Evolutionary conservation across 1,284 basidiomycete genomes (phyloP), one percentile per base, ranked within the genome.

Genomic region (Austroboletus novae-zelandiae): DNA sequence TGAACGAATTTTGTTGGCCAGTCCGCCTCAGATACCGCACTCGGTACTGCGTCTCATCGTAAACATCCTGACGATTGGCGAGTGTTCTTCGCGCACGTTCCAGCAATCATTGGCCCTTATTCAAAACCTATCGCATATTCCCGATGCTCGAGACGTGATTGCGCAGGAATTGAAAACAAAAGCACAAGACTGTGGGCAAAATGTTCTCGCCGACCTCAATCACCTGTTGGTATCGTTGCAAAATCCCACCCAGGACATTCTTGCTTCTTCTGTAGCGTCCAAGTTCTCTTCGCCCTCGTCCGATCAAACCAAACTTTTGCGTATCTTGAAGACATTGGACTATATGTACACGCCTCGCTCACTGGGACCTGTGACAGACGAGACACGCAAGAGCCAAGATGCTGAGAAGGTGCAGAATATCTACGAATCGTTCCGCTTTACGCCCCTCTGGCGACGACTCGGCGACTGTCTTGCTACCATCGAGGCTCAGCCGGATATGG

Each of bases 61-160:
- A 64, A 97, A 98, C 66, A 91, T 97, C 58, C 75, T 98, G 50
- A 96, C 94, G 18, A 79, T 89, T 20, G 94, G 95, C 42, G 94
- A 98, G 74, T 97, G 94, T 66, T 93, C 93, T n/a, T 91, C 89
- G 45, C 80, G 88, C 43, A 95, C 93, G 13, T 98, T 98, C 79
- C 87, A 92, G 57, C 87, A 94, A 62, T 94, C 91, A 37, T 75
- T 97, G 34, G 78, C 85, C 13, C 80, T 96, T 37, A 96, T 98
- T 55, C 92, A 95, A 67, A 86, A 97, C 64, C 74, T 97, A 20
- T 94, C 92, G 0, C 81, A 82, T 66, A 82, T 97, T 52, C 87
- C 92, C 3, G 91, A 92, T 53, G 91, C 89, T 14, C 84, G 91
- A 45, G 89, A 93, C 48, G 81, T 91, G 36, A 86, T 98, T 56